Base-by-base conservation (phyloP, 345 rosid species). In the Erucastrum elatum region DNA sequence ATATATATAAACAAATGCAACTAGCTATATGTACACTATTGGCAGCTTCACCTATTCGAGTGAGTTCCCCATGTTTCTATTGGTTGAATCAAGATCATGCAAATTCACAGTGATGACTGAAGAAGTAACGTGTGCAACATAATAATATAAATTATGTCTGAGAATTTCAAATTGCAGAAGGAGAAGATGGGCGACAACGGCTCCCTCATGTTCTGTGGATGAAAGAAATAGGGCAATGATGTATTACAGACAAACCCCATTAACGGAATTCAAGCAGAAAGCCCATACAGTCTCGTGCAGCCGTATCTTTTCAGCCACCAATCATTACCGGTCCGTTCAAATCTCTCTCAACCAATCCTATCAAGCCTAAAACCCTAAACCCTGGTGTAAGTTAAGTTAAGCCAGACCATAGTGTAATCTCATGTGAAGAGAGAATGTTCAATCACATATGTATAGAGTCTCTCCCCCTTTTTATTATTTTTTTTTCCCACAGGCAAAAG, bases 211-310 rank as follows among this genome's bases (percentile, higher is more conserved):
- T 78, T 78, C 82, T 72, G 77, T 78, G 82, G 82, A 66, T 60
- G 74, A 44, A 66, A 78, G 39, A 72, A 78, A 72, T 44, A 53
- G 55, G 33, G 77, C 77, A 78, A 66, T 78, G 35, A 78, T 78
- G 81, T 78, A 78, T 72, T 78, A 78, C 77, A 31, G 73, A 78
- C 81, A 78, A 78, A 66, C 55, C 39, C 21, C 81, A 78, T 72
- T 58, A 66, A 78, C 81, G 73, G 81, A 63, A 66, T 5, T 26
- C n/a, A 72, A 72, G 60, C 81, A 71, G 81, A 78, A 37, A 0
- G 77, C 81, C 81, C 81, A 72, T 78, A 78, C 77, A 72, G 81
- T 72, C 77, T 78, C 81, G 77, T 78, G 81, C 81, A 78, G 72
- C 72, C 77, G 69, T 27, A 65, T 65, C 29, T 65, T 65, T 17